These are phyloP conservation scores for Saturnispora quitensis DNA, from an alignment of 805 yeast genomes.

Conservation along the genomic window DNA sequence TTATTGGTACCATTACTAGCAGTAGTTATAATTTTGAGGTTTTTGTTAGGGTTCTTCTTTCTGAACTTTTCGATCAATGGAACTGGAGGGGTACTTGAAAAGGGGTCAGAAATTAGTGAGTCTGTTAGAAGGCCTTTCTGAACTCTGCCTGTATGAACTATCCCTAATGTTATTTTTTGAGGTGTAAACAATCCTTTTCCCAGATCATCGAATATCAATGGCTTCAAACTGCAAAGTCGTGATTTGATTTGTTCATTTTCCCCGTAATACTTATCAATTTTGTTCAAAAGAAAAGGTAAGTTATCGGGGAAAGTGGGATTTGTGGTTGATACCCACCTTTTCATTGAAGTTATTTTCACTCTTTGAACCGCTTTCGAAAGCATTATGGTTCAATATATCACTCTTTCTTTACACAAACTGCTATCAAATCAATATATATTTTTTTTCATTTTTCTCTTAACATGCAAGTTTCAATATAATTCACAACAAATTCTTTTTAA, in stretches of 20 bases:
- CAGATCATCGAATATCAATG: conserved; percentile 10
- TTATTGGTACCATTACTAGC: conserved; percentile 6
- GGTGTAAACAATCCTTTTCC: conserved; percentile 15
- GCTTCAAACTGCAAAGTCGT: conserved; percentile 14
- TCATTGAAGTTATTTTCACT: not conserved
- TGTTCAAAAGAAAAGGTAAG: not conserved
- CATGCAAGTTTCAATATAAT: not conserved
- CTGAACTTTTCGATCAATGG: conserved; percentile 12
- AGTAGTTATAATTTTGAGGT: conserved; percentile 12
- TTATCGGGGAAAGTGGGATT: not conserved
- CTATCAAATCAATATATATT: not conserved
- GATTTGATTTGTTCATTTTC: conserved; percentile 6
- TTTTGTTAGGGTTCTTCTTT: conserved; percentile 7
- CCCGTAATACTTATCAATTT: conserved; percentile 10
- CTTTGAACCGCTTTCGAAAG: not conserved
- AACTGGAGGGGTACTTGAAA: conserved; percentile 20
- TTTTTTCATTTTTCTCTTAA: not conserved
- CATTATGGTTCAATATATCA: not conserved
- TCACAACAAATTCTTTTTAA: not conserved
- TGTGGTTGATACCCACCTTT: not conserved
- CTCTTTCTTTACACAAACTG: not conserved
- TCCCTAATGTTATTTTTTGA: conserved; percentile 21
- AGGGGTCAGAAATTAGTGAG: conserved; percentile 24
- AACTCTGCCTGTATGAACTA: conserved; percentile 18
- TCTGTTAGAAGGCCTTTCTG: conserved; percentile 19